Evolutionary conservation across 1,139 yeast species (phyloP), one percentile per base, ranked within the genome.

Genomic region (Pichia sp.): DNA sequence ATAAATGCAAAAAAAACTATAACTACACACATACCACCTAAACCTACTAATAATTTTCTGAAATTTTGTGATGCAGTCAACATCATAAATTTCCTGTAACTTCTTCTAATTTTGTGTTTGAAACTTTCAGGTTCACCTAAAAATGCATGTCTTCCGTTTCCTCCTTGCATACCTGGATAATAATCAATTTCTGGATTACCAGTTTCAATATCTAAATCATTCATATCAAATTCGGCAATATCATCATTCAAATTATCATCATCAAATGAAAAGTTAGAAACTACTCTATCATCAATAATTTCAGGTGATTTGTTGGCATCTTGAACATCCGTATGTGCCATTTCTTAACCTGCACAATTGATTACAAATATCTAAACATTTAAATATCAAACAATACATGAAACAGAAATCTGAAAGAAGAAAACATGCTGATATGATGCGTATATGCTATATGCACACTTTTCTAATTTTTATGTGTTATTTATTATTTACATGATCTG

Each of bases 171-270:
- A 27, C 48, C 49, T 5, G 56, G 52, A 46, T 53, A 51, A 30
- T 49, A 51, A n/a, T 53, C 49, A 5, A 50, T 35, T 26, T 46
- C 51, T 4, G 46, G 50, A 36, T 46, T 46, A n/a, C 44, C 51
- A 33, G 39, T 34, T n/a, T 42, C 42, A 25, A 27, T 29, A 11
- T 46, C 50, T 10, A 28, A 36, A 32, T 28, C 49, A 30, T 44
- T 45, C 26, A 42, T 42, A 41, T 50, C 32, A 8, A 40, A 47
- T 9, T 41, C 46, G 10, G 35, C 36, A 18, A 30, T 30, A 18
- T 39, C 41, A 27, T 30, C n/a, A 4, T 37, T 8, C 29, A 43
- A 9, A 41, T 43, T 51, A 31, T 43, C 43, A 33, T 45, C 49
- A 8, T 40, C 44, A 26, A 47, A 27, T 25, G 44, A 36, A 32